Evolutionary conservation across 768 basidiomycete genomes (phyloP).

Genomic region (Xerocomellus intermedius): DNA sequence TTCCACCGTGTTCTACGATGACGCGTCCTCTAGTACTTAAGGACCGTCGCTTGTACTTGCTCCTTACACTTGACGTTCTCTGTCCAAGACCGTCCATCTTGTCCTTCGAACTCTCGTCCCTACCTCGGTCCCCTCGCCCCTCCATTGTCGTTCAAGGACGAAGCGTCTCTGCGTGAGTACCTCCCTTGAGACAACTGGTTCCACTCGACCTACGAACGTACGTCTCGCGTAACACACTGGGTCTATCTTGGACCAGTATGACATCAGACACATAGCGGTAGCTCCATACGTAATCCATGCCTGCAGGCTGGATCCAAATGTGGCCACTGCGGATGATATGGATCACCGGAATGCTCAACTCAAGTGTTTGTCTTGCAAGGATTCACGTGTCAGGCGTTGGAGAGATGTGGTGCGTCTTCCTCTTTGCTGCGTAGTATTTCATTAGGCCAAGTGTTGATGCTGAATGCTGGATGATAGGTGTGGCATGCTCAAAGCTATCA

Average conservation of each 20-base stretch:
- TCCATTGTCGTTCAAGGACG: too few species aligned
- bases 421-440: not conserved
- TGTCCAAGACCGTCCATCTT: too few species aligned
- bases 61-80: too few species aligned
- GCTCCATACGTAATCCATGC: constrained; percentile 2
- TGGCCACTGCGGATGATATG: constrained; percentile 8
- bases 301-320: constrained; percentile 5
- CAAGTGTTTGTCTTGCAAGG: not conserved
- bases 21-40: too few species aligned
- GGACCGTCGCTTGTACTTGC: too few species aligned
- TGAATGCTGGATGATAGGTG: not conserved
- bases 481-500: not conserved
- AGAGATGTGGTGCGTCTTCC: constrained; percentile 1
- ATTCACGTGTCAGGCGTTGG: constrained; percentile 1
- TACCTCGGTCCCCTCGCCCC: too few species aligned
- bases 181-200: too few species aligned
- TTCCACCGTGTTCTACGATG: too few species aligned
- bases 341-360: constrained; percentile 11
- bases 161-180: too few species aligned
- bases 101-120: too few species aligned
- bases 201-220: too few species aligned
- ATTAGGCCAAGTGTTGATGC: not conserved
- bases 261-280: not conserved
- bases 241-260: not conserved
- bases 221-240: not conserved